These are phyloP conservation scores for Holtermanniella nyarrowii DNA, from an alignment of 768 basidiomycete genomes.

Conservation along the genomic window DNA sequence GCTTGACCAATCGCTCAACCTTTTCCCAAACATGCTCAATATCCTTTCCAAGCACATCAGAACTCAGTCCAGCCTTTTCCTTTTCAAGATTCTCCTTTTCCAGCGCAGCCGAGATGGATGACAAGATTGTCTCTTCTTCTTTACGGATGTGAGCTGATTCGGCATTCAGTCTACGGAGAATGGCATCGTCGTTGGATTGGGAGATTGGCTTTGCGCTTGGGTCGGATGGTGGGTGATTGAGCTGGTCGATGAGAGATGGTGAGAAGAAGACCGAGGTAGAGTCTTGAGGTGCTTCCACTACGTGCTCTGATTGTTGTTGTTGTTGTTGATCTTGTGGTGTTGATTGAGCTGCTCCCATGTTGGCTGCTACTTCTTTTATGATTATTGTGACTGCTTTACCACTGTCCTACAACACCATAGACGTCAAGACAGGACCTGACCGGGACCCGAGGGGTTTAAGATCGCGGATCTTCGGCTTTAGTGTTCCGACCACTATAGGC, in stretches of 20 bases:
- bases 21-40: slow-evolving; percentile 41
- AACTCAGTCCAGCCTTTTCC: slow-evolving; percentile 35
- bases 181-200: slow-evolving; percentile 21
- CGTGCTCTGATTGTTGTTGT: slow-evolving; percentile 29
- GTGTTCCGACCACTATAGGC: too few relatives aligned
- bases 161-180: slow-evolving; percentile 28
- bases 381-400: not conserved
- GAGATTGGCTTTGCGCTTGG: slow-evolving; percentile 1
- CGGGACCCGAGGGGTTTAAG: not conserved
- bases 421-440: not conserved
- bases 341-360: slow-evolving; percentile 33
- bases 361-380: slow-evolving; percentile 2
- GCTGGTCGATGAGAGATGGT: slow-evolving; percentile 36
- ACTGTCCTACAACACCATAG: not conserved
- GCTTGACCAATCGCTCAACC: slow-evolving; percentile 31
- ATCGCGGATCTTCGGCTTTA: not conserved
- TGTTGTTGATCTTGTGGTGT: slow-evolving; percentile 28
- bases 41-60: slow-evolving; percentile 36
- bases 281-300: slow-evolving; percentile 29
- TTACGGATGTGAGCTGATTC: slow-evolving; percentile 36
- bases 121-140: slow-evolving; percentile 37
- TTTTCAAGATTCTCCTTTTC: slow-evolving; percentile 41
- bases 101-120: slow-evolving; percentile 36
- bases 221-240: slow-evolving; percentile 26
- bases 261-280: slow-evolving; percentile 40